A percentile compares a stretch with the other conserved stretches of the same genome.
phyloP scores from a whole-genome alignment of 2,329 filamentous ascomycete genomes.

The Diaporthe destruens region DNA sequence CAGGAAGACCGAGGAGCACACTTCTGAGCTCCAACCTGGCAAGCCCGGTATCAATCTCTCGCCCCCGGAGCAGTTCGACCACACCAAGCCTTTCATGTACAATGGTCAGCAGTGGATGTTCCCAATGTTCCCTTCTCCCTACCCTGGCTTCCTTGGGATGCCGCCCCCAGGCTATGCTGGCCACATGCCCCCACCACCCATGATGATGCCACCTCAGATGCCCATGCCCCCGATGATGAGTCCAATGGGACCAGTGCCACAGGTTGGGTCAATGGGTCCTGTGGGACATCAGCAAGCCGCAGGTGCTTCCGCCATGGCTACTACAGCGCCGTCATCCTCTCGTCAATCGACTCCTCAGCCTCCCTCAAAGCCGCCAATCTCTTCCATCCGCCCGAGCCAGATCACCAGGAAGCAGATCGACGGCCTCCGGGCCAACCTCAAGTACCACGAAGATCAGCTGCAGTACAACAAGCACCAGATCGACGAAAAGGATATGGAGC shows the following conservation, averaged over 20 bases:
- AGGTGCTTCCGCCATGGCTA: constrained; percentile 19
- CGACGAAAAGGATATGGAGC: constrained; percentile 65
- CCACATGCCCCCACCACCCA: constrained; percentile 39
- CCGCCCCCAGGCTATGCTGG: constrained; percentile 41
- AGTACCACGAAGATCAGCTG: constrained; percentile 69
- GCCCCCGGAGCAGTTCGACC: constrained; percentile 61
- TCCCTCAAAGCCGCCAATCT: constrained; percentile 59
- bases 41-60: constrained; percentile 53
- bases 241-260: constrained; percentile 32
- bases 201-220: constrained; percentile 46
- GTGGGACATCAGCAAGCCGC: constrained; percentile 4
- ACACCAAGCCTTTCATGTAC: constrained; percentile 57
- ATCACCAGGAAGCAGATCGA: constrained; percentile 71
- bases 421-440: constrained; percentile 64
- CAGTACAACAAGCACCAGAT: constrained; percentile 74
- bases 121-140: constrained; percentile 46
- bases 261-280: neutral
- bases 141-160: constrained; percentile 43
- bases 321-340: constrained; percentile 41
- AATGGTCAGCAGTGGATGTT: constrained; percentile 62
- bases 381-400: constrained; percentile 72
- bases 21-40: constrained; percentile 44
- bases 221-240: constrained; percentile 43
- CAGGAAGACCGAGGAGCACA: constrained; percentile 48
- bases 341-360: constrained; percentile 44